phyloP scores from a whole-genome alignment of 2,329 filamentous ascomycete species.

The Fusarium pseudonygamai region DNA sequence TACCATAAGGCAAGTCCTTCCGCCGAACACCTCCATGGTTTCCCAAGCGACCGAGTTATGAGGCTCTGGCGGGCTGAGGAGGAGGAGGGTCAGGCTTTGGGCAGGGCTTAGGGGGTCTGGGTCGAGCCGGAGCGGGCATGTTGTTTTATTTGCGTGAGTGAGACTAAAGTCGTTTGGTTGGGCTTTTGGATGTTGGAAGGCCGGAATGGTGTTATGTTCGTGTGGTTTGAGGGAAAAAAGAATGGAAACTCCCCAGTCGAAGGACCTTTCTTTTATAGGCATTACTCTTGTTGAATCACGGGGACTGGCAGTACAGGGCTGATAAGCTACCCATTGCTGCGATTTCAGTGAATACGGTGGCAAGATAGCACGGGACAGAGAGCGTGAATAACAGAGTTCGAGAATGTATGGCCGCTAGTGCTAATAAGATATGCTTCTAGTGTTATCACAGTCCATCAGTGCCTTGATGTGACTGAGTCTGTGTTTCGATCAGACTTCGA shows the following conservation, averaged over 20 bases:
- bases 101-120: neutral
- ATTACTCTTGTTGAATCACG: neutral
- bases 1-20: neutral
- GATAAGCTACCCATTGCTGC: neutral
- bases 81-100: neutral
- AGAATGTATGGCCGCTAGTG: neutral
- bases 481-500: neutral
- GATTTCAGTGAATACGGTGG: too few relatives aligned
- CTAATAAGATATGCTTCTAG: neutral
- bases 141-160: neutral
- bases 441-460: neutral
- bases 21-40: rapidly evolving
- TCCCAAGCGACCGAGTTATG: neutral
- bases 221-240: neutral
- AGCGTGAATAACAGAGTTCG: neutral
- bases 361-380: neutral
- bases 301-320: neutral
- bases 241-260: neutral
- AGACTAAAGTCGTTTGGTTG: neutral
- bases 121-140: neutral
- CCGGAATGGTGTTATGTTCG: too few relatives aligned
- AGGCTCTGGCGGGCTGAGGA: neutral
- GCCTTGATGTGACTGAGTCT: too few relatives aligned
- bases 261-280: neutral
- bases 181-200: neutral